Evolutionary conservation across 2,329 filamentous ascomycete genomes (phyloP).

Genomic region (Calonectria naviculata): DNA sequence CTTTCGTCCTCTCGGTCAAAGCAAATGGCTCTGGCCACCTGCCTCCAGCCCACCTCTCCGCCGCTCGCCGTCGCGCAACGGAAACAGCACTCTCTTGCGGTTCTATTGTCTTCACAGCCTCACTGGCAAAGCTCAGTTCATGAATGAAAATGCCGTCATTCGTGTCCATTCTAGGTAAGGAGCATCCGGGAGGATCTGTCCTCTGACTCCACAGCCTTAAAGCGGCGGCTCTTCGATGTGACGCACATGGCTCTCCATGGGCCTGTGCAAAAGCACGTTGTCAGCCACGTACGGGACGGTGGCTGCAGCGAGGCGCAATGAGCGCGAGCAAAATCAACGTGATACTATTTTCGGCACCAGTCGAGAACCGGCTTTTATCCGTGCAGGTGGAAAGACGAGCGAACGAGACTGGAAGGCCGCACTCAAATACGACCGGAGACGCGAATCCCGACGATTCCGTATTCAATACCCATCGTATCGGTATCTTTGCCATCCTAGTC

Average conservation of each 20-base stretch:
- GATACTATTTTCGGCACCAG: conserved; percentile 14
- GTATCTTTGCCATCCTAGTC: neutral
- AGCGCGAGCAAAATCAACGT: neutral
- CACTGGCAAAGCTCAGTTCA: neutral
- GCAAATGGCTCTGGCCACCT: neutral
- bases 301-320: conserved; percentile 12
- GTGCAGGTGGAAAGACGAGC: neutral
- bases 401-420: neutral
- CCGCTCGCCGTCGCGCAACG: conserved; percentile 2
- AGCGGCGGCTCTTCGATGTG: neutral
- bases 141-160: neutral
- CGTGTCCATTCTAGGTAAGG: neutral
- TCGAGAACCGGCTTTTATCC: neutral
- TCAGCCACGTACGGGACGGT: conserved; percentile 4
- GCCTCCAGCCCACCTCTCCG: neutral
- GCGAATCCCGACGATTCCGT: neutral
- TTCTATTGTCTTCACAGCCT: neutral
- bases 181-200: neutral
- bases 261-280: neutral
- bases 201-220: neutral
- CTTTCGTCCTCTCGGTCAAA: neutral
- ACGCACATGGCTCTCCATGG: neutral
- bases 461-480: neutral
- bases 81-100: neutral
- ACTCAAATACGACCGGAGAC: neutral